Percentiles rank a stretch among this genome's conserved stretches.
Conservation (phyloP, 2,329 filamentous ascomycete genomes). For the Aspergillus latus region DNA sequence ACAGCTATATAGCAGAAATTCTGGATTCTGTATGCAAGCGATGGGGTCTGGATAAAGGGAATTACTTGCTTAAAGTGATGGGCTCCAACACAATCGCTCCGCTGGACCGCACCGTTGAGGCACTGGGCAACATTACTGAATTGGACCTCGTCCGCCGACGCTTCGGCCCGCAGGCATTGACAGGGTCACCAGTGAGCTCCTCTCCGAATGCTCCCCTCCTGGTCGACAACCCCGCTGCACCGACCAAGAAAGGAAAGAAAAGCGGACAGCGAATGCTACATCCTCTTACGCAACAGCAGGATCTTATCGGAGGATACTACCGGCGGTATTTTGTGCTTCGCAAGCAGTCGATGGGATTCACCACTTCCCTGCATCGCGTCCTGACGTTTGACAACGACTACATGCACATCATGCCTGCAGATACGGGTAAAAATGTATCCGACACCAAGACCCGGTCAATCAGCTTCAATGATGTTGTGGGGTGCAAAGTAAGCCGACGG, state of each 20-base stretch:
- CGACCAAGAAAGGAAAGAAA: conserved; percentile 47
- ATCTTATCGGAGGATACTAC: conserved; percentile 52
- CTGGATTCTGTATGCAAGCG: conserved; percentile 63
- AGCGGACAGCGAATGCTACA: conserved; percentile 43
- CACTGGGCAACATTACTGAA: conserved; percentile 59
- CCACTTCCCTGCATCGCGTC: conserved; percentile 59
- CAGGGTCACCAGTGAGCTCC: conserved; percentile 61
- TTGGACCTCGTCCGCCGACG: conserved; percentile 63
- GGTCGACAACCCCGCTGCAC: conserved; percentile 42
- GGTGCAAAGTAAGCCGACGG: conserved; percentile 63
- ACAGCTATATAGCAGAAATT: conserved; percentile 68
- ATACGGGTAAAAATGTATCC: conserved; percentile 54
- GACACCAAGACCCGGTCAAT: conserved; percentile 61
- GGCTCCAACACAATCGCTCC: conserved; percentile 64
- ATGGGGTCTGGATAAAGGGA: conserved; percentile 63
- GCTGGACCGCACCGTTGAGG: conserved; percentile 64
- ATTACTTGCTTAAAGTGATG: conserved; percentile 63
- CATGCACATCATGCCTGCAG: conserved; percentile 63
- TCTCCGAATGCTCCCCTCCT: conserved; percentile 65
- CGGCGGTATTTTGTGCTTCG: conserved; percentile 64
- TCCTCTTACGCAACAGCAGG: conserved; percentile 49
- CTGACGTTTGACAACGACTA: conserved; percentile 65
- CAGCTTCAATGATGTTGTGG: conserved; percentile 63
- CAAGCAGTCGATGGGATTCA: conserved; percentile 66
- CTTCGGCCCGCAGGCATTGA: conserved; percentile 58